Evolutionary conservation across 179 eudicot species (phyloP).

Genomic region (Beta corolliflora): DNA sequence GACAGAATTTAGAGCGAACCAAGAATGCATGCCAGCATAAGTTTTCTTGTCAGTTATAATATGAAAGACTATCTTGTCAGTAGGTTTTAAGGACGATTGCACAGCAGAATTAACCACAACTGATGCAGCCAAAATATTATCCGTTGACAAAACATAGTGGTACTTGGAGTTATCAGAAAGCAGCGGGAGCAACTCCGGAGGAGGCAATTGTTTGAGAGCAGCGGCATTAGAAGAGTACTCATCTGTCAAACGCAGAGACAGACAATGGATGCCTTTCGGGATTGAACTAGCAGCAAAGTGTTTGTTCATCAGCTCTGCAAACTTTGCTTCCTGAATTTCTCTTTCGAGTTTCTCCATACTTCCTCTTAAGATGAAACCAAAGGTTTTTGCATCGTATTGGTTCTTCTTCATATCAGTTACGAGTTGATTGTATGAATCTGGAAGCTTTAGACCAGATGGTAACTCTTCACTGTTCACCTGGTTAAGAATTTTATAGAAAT

Average conservation of each 20-base stretch:
- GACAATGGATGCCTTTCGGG: constrained; percentile 95
- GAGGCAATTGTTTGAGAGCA: constrained; percentile 91
- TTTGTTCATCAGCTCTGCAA: constrained; percentile 85
- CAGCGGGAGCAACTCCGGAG: constrained; percentile 85
- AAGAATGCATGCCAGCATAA: constrained; percentile 97
- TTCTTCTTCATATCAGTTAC: constrained; percentile 82
- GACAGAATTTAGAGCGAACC: constrained; percentile 88
- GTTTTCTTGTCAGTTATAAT: constrained; percentile 98
- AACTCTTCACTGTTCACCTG: constrained; percentile 76
- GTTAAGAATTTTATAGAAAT: constrained; percentile 77
- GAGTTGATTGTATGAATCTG: constrained; percentile 74
- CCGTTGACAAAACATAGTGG: constrained; percentile 83
- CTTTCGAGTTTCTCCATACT: constrained; percentile 92
- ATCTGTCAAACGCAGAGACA: constrained; percentile 90
- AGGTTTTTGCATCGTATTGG: constrained; percentile 75
- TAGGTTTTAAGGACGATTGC: constrained; percentile 65
- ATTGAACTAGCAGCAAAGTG: constrained; percentile 92
- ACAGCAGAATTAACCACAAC: constrained; percentile 88
- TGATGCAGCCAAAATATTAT: constrained; percentile 93
- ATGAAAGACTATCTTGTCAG: constrained; percentile 86
- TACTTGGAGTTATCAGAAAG: constrained; percentile 83
- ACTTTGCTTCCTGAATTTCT: constrained; percentile 79
- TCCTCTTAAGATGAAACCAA: constrained; percentile 79
- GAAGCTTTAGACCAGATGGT: constrained; percentile 71
- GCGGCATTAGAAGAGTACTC: constrained; percentile 98